A percentile compares a stretch with the other conserved stretches of the same genome.
phyloP scores from a whole-genome alignment of 2,329 filamentous ascomycete genomes.

The Neoarthrinium moseri region DNA sequence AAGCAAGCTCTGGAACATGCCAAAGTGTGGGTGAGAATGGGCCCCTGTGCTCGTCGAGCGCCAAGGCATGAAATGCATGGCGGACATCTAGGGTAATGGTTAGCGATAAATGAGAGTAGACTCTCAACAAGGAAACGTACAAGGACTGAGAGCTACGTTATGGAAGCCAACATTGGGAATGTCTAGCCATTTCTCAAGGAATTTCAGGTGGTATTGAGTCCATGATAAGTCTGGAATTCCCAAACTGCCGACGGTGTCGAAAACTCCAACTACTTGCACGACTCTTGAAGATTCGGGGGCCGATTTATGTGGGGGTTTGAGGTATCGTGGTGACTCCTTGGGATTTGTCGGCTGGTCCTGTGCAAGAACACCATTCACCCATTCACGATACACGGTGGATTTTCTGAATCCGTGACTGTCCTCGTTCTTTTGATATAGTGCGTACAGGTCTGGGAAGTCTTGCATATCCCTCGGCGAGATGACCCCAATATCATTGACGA shows the following conservation, averaged over 20 bases:
- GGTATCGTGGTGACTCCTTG: conserved; percentile 6
- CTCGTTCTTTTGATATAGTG: conserved; percentile 8
- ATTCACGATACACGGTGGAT: conserved; percentile 6
- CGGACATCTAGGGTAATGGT: conserved; percentile 23
- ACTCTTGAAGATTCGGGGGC: conserved; percentile 9
- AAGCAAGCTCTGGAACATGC: conserved; percentile 36
- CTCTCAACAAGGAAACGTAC: too few relatives aligned
- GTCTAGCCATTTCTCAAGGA: conserved; percentile 14
- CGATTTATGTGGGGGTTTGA: conserved; percentile 2
- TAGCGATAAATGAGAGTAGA: too few relatives aligned
- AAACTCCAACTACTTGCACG: conserved; percentile 29
- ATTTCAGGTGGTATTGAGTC: conserved; percentile 13
- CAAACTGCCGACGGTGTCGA: conserved; percentile 30
- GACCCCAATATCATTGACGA: conserved; percentile 26
- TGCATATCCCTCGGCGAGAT: conserved; percentile 14
- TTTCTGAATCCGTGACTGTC: conserved; percentile 13
- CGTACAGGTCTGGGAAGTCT: conserved; percentile 14
- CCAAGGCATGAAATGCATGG: conserved; percentile 36
- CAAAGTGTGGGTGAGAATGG: conserved; percentile 53
- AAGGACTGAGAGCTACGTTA: conserved; percentile 14
- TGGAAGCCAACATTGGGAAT: conserved; percentile 15
- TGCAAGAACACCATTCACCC: conserved; percentile 10
- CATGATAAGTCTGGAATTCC: conserved; percentile 24
- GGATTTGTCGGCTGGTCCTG: not conserved
- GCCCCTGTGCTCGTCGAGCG: conserved; percentile 33